Evolutionary conservation across 2,329 filamentous ascomycete species (phyloP).

Genomic region (Coniella lustricola): DNA sequence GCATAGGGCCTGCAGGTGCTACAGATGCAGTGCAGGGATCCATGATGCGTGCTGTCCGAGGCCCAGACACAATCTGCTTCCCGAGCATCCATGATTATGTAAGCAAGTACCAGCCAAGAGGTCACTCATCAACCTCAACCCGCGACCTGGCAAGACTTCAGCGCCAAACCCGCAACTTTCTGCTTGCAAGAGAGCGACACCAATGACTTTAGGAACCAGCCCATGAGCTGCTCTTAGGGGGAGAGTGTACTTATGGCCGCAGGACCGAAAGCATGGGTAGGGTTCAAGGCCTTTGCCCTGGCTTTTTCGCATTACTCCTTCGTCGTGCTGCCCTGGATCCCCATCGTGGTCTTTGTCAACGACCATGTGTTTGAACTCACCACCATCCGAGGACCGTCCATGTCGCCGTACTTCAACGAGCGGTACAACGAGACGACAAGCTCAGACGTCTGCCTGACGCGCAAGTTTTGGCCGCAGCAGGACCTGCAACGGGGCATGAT

Average conservation of each 20-base stretch:
- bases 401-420: conserved; percentile 71
- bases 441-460: conserved; percentile 51
- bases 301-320: conserved; percentile 41
- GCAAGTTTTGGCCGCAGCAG: conserved; percentile 51
- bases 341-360: conserved; percentile 55
- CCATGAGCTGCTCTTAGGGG: background rate
- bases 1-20: too few relatives aligned
- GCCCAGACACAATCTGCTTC: too few relatives aligned
- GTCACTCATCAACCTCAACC: background rate
- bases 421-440: conserved; percentile 50
- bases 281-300: conserved; percentile 22
- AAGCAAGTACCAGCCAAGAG: background rate
- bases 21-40: too few relatives aligned
- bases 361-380: conserved; percentile 52
- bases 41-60: too few relatives aligned
- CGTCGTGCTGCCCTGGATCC: conserved; percentile 53
- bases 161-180: background rate
- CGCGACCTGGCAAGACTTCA: background rate
- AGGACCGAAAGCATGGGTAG: conserved; percentile 6
- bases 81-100: too few relatives aligned
- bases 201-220: background rate
- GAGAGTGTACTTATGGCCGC: conserved; percentile 10
- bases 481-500: conserved; percentile 65
- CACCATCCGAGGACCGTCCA: conserved; percentile 56
- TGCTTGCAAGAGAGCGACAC: too few relatives aligned